Evolutionary conservation across 345 rosid species (phyloP).

Genomic region (Brassica cretica): DNA sequence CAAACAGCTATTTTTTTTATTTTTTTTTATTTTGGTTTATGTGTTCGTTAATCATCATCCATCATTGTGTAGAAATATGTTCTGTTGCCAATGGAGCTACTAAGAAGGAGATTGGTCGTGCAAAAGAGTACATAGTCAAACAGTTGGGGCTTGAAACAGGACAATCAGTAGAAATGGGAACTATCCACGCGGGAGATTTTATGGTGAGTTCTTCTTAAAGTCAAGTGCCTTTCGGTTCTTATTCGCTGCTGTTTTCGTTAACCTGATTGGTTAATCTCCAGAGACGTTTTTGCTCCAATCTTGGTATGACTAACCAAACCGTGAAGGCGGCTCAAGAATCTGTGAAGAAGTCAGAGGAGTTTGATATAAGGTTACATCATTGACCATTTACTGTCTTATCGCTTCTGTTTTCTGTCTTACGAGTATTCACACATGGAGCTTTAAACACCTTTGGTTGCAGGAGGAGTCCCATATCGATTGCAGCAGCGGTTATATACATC

Average conservation of each 20-base stretch:
- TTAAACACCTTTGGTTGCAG: constrained; percentile 45
- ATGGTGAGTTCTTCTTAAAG: constrained; percentile 58
- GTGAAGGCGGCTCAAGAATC: constrained; percentile 97
- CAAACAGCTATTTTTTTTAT: constrained; percentile 36
- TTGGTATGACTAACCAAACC: constrained; percentile 93
- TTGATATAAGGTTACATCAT: constrained; percentile 79
- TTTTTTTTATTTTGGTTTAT: constrained; percentile 35
- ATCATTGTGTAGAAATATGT: constrained; percentile 74
- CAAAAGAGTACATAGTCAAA: constrained; percentile 96
- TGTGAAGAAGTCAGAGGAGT: constrained; percentile 92
- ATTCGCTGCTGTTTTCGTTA: neutral
- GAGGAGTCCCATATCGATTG: constrained; percentile 98
- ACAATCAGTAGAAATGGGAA: constrained; percentile 92
- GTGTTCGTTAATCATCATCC: constrained; percentile 44
- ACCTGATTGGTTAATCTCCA: constrained; percentile 34
- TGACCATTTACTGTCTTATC: neutral
- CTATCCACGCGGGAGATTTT: constrained; percentile 96
- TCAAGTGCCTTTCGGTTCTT: neutral
- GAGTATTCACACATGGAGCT: constrained; percentile 1
- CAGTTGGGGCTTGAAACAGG: constrained; percentile 90
- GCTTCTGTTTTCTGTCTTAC: neutral
- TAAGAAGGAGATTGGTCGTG: constrained; percentile 97
- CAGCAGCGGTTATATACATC: constrained; percentile 93
- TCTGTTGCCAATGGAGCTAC: constrained; percentile 97
- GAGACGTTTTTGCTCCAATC: constrained; percentile 97